Percentiles rank a stretch among this genome's conserved stretches.
Evolutionary conservation across 2,329 filamentous ascomycete genomes (phyloP).

Genomic region (Domatiomyces globalis): DNA sequence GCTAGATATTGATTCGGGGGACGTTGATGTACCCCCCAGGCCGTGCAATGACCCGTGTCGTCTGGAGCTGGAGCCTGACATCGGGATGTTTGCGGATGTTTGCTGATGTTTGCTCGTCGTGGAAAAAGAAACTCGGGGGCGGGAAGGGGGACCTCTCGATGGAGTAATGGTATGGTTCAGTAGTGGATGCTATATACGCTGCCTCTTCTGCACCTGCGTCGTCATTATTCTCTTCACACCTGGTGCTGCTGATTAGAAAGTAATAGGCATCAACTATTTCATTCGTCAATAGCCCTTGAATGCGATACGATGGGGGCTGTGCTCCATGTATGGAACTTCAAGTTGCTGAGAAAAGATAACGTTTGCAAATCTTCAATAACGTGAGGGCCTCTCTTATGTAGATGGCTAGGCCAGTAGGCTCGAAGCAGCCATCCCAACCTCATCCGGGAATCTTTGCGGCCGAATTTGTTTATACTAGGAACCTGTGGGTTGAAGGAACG

Average conservation of each 20-base stretch:
- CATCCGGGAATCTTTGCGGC: too few relatives aligned
- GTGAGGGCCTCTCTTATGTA: too few relatives aligned
- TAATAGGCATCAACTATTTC: background rate
- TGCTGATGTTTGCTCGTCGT: too few relatives aligned
- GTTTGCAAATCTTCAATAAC: too few relatives aligned
- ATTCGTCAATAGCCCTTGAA: background rate
- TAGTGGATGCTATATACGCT: background rate
- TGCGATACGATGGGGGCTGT: background rate
- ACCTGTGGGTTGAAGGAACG: too few relatives aligned
- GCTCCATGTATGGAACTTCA: too few relatives aligned
- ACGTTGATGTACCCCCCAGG: background rate
- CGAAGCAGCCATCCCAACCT: too few relatives aligned
- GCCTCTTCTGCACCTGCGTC: background rate
- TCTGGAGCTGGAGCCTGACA: background rate
- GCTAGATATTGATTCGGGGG: background rate
- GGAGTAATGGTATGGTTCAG: background rate
- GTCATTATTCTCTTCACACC: background rate
- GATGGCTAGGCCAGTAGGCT: too few relatives aligned
- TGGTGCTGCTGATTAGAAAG: background rate
- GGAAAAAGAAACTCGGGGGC: too few relatives aligned
- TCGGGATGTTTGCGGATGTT: background rate
- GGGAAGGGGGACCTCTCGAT: background rate
- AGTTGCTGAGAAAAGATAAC: too few relatives aligned
- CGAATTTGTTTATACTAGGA: too few relatives aligned
- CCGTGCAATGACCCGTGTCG: background rate